Evolutionary conservation across 2,329 filamentous ascomycete genomes (phyloP).

Genomic region (Colletotrichum endophyticum): DNA sequence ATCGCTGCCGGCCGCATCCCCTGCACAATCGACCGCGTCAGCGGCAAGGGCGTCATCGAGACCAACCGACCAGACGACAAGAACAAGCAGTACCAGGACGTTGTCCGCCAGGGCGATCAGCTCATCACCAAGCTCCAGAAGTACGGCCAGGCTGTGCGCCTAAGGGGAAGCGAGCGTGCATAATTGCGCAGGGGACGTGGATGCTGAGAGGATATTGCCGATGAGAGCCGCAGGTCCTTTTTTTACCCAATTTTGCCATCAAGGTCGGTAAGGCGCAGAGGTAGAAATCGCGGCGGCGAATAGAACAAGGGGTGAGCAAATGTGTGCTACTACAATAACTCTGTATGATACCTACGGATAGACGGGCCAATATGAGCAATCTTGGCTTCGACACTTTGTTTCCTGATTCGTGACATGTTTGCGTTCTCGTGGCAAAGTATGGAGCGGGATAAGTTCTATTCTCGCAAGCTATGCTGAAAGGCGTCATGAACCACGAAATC

Average conservation of each 20-base stretch:
- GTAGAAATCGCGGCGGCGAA: slow-evolving; percentile 5
- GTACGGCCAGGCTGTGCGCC: slow-evolving; percentile 93
- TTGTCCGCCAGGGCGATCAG: slow-evolving; percentile 96
- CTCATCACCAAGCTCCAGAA: slow-evolving; percentile 99
- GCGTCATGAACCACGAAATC: not conserved
- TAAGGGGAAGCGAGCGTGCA: slow-evolving; percentile 92
- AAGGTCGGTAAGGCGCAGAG: not conserved
- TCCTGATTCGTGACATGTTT: not conserved
- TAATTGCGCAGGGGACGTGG: slow-evolving; percentile 41
- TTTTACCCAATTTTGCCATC: not conserved
- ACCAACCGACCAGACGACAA: slow-evolving; percentile 98
- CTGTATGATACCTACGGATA: slow-evolving; percentile 36
- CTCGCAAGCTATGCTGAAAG: slow-evolving; percentile 9
- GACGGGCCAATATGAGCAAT: slow-evolving; percentile 26
- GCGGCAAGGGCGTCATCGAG: slow-evolving; percentile 95
- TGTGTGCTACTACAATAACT: slow-evolving; percentile 28
- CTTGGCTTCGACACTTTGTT: not conserved
- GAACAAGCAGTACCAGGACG: slow-evolving; percentile 99
- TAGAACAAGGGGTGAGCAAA: slow-evolving; percentile 15
- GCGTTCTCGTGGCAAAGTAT: not conserved
- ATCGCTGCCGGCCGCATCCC: slow-evolving; percentile 93
- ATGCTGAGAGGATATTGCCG: not conserved
- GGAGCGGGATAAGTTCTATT: not conserved
- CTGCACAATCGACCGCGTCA: slow-evolving; percentile 96
- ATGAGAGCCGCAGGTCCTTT: not conserved